Percentiles rank a stretch among this genome's conserved stretches.
phyloP scores from a whole-genome alignment of 2,329 filamentous ascomycete genomes.

The Alternaria ventricosa region DNA sequence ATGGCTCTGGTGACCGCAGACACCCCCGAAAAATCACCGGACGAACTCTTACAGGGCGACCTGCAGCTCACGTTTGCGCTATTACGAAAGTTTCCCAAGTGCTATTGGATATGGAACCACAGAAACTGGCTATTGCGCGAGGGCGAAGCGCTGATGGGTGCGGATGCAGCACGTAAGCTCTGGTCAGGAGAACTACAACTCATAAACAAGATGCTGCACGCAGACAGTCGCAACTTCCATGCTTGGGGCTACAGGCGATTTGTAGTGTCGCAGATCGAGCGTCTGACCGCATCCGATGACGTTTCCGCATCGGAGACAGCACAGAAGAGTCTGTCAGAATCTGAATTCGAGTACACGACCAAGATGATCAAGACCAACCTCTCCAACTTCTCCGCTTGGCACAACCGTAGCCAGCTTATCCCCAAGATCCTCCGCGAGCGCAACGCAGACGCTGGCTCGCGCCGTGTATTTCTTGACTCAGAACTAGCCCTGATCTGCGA shows the following conservation, averaged over 20 bases:
- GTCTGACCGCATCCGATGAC: constrained; percentile 36
- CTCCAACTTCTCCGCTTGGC: constrained; percentile 98
- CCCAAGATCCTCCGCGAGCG: constrained; percentile 76
- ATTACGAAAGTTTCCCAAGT: constrained; percentile 87
- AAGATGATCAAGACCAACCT: constrained; percentile 85
- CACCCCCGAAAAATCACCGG: constrained; percentile 36
- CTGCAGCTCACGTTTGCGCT: constrained; percentile 83
- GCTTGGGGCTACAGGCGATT: constrained; percentile 91
- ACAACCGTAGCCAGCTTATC: constrained; percentile 85
- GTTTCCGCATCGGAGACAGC: background rate
- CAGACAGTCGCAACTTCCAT: constrained; percentile 92
- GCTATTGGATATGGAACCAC: constrained; percentile 99
- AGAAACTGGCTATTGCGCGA: constrained; percentile 82
- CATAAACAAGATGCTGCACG: constrained; percentile 84
- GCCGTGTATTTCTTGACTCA: constrained; percentile 73
- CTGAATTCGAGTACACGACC: constrained; percentile 88
- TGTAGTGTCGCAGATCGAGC: constrained; percentile 78
- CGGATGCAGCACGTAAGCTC: constrained; percentile 64
- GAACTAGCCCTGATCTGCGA: constrained; percentile 79
- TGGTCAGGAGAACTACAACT: constrained; percentile 87
- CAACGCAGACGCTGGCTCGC: constrained; percentile 65
- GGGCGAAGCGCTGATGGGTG: constrained; percentile 68
- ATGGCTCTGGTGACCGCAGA: constrained; percentile 62
- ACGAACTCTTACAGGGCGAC: constrained; percentile 71
- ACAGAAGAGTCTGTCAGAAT: constrained; percentile 69